Conservation (phyloP, 148 eudicot genomes). For the Rheum nobile region DNA sequence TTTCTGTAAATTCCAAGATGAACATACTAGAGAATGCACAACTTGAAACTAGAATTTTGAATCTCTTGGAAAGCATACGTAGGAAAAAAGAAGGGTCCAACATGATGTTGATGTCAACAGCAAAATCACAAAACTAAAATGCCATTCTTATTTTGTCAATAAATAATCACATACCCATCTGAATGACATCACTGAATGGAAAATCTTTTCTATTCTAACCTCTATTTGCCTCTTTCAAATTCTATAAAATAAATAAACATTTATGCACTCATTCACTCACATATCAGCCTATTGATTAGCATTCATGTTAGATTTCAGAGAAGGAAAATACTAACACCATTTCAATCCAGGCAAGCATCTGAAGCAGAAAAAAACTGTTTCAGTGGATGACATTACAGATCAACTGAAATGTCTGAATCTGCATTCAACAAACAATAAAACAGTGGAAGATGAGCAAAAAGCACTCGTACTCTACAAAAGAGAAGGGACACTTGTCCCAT, state of each 20-base stretch:
- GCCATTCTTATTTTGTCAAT: neutral
- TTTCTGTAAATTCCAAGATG: neutral
- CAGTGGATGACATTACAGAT: slow-evolving; percentile 28
- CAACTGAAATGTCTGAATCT: slow-evolving; percentile 24
- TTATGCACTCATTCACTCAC: neutral
- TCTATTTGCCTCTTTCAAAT: neutral
- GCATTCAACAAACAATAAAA: slow-evolving; percentile 17
- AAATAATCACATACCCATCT: neutral
- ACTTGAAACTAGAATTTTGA: neutral
- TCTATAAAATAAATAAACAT: neutral
- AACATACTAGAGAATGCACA: neutral
- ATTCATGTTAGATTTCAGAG: neutral
- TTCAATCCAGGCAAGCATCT: slow-evolving; percentile 18
- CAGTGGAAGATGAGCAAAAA: slow-evolving; percentile 13
- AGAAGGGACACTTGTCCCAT: slow-evolving; percentile 34
- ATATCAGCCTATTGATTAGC: neutral
- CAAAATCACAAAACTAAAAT: neutral
- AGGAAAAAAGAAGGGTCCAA: neutral
- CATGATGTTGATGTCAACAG: neutral
- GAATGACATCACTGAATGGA: neutral
- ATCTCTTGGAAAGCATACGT: neutral
- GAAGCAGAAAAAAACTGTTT: slow-evolving; percentile 8
- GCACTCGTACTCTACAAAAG: slow-evolving; percentile 49
- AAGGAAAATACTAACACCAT: neutral
- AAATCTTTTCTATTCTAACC: neutral